phyloP scores from a whole-genome alignment of 306 rosid species.

The Dryas alaskensis region DNA sequence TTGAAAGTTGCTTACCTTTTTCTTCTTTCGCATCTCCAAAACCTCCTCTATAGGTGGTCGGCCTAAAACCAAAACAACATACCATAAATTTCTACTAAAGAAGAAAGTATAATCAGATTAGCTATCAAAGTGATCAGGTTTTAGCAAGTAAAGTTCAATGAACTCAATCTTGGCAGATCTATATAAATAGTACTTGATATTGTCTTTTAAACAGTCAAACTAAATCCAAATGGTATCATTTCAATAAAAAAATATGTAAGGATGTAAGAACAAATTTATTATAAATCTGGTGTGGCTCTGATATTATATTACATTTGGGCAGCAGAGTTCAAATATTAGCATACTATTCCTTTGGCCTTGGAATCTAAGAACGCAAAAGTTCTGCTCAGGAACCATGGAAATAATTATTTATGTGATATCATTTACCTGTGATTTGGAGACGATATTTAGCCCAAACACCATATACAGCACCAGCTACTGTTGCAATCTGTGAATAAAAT shows the following conservation, averaged over 20 bases:
- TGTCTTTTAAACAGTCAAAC: background rate
- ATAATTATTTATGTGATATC: background rate
- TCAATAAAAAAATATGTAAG: background rate
- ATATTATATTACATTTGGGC: background rate
- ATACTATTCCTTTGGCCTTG: background rate
- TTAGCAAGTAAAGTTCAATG: background rate
- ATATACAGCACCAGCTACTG: slow-evolving; percentile 65
- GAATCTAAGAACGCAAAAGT: background rate
- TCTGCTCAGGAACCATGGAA: slow-evolving; percentile 2
- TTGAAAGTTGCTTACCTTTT: slow-evolving; percentile 46
- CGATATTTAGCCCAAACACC: slow-evolving; percentile 86
- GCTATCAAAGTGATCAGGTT: background rate
- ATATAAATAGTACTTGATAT: background rate
- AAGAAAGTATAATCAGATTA: background rate
- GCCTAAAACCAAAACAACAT: slow-evolving; percentile 46
- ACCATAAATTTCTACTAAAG: background rate
- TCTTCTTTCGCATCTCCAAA: slow-evolving; percentile 58
- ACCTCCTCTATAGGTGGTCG: slow-evolving; percentile 76
- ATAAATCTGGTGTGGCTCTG: background rate
- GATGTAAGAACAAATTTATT: background rate
- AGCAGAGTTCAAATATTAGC: background rate
- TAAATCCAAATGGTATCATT: background rate
- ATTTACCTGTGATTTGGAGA: slow-evolving; percentile 75
- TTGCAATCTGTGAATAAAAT: slow-evolving; percentile 50
- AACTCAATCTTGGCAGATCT: background rate